Evolutionary conservation across 495 filamentous ascomycete genomes (phyloP), one percentile per base, ranked within the genome.

Genomic region (Corynascus novoguineensis): DNA sequence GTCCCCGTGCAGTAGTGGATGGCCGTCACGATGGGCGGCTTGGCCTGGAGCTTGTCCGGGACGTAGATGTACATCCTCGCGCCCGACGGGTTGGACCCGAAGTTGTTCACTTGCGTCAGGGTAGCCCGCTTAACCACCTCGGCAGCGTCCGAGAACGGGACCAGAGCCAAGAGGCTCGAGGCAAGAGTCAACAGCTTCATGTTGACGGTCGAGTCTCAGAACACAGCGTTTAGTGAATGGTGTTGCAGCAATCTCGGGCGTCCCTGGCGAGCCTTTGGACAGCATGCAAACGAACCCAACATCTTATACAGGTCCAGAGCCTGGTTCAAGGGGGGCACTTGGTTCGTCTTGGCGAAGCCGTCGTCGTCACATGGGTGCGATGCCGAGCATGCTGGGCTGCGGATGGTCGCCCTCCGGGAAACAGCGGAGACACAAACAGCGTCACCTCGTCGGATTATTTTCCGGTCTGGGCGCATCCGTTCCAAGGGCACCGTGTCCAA

Each of bases 1-100:
- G 71, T 76, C 44, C 80, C 80, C 49, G 63, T 71, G 71, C 82
- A 83, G 67, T 75, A 81, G 70, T 83, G 74, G 47, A 83, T 72
- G 10, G 73, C 81, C 0, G 82, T 78, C 25, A 83, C 62, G 46
- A 84, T 55, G 29, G 73, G 58, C 5, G 70, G 73, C 27, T 67
- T 74, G 8, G 63, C 12, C 8, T 66, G 60, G 14, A 74, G 55
- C 15, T 59, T 69, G 60, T 73, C 66, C 14, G 71, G 70, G 25
- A 73, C 70, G 44, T 74, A 73, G 62, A 74, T 68, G 58, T 67
- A 73, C 58, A 75, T 72, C 46, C 67, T 57, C 21, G 62, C 65
- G 9, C 63, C 64, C 5, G 71, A 71, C 0, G 71, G 63, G 57
- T 76, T 76, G 22, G 54, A 47, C 11, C 74, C 74, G 25, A 75